These are phyloP conservation scores for Phytophthora melonis DNA, from an alignment of 352 stramenopile genomes.

Conservation along the genomic window DNA sequence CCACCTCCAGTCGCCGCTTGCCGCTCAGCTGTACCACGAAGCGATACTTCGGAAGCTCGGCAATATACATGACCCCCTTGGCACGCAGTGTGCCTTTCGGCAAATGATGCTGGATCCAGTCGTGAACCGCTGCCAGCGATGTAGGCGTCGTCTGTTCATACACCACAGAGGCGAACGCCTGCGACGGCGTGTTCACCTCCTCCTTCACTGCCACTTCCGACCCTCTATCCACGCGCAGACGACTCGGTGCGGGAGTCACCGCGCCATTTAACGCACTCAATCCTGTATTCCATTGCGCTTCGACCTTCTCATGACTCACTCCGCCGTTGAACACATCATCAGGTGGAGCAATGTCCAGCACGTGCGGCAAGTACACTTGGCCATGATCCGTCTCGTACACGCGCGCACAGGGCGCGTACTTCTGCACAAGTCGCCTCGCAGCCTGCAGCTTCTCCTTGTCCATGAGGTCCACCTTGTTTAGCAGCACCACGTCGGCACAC, in stretches of 20 bases:
- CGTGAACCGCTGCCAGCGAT: constrained; percentile 56
- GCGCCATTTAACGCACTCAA: constrained; percentile 38
- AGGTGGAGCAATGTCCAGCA: constrained; percentile 74
- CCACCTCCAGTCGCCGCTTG: constrained; percentile 71
- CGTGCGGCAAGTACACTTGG: constrained; percentile 71
- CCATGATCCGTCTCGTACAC: constrained; percentile 77
- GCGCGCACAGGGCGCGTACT: constrained; percentile 61
- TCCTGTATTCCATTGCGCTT: constrained; percentile 66
- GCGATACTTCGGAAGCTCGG: constrained; percentile 60
- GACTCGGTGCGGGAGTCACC: constrained; percentile 33
- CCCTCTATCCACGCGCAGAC: constrained; percentile 42
- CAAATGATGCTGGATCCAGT: constrained; percentile 53
- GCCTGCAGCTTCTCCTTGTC: constrained; percentile 32
- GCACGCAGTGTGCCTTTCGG: constrained; percentile 52
- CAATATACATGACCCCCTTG: constrained; percentile 76
- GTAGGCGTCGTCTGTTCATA: constrained; percentile 56
- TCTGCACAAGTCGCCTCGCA: constrained; percentile 45
- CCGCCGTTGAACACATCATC: constrained; percentile 56
- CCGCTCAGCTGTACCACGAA: constrained; percentile 81
- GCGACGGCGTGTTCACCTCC: neutral
- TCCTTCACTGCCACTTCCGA: neutral
- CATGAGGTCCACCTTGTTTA: constrained; percentile 88
- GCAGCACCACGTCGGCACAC: constrained; percentile 78
- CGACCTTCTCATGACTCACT: constrained; percentile 74
- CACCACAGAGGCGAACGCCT: constrained; percentile 55